These are phyloP conservation scores for Clarireedia hainanense DNA, from an alignment of 2,329 filamentous ascomycete species.

Conservation along the genomic window DNA sequence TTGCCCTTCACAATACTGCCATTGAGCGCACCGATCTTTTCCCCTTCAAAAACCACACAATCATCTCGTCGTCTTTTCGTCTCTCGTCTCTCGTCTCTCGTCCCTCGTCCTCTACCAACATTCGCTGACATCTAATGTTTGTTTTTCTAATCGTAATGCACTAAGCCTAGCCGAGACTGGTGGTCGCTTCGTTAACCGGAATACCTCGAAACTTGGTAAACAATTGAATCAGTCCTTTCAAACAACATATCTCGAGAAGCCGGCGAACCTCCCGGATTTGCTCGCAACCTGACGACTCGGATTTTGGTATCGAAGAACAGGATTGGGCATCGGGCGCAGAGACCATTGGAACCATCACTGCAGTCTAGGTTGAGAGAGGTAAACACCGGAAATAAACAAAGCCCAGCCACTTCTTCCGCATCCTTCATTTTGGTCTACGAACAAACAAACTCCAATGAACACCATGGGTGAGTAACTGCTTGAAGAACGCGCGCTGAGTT, in stretches of 20 bases:
- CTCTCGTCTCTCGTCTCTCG: too few species aligned
- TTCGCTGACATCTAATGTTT: neutral
- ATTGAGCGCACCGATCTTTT: too few species aligned
- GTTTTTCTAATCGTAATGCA: neutral
- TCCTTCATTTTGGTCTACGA: constrained; percentile 2
- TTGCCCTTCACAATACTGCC: neutral
- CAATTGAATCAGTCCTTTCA: constrained; percentile 10
- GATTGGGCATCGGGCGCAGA: neutral
- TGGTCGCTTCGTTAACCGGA: constrained; percentile 10
- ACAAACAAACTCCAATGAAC: constrained; percentile 8
- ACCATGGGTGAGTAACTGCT: constrained; percentile 24
- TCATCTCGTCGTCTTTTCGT: too few species aligned
- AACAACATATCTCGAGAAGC: constrained; percentile 8
- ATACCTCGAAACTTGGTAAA: constrained; percentile 9
- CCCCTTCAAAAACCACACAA: too few species aligned
- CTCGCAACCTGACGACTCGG: neutral
- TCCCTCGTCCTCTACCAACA: too few species aligned
- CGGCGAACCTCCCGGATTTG: neutral
- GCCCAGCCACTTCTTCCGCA: constrained; percentile 16
- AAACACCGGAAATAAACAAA: constrained; percentile 19
- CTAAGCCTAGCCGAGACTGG: constrained; percentile 1
- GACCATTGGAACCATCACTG: neutral
- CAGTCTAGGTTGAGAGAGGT: neutral
- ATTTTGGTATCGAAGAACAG: constrained; percentile 1
- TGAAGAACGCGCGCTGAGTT: constrained; percentile 2